Evolutionary conservation across 768 basidiomycete genomes (phyloP).

Genomic region (Lactarius quietus): DNA sequence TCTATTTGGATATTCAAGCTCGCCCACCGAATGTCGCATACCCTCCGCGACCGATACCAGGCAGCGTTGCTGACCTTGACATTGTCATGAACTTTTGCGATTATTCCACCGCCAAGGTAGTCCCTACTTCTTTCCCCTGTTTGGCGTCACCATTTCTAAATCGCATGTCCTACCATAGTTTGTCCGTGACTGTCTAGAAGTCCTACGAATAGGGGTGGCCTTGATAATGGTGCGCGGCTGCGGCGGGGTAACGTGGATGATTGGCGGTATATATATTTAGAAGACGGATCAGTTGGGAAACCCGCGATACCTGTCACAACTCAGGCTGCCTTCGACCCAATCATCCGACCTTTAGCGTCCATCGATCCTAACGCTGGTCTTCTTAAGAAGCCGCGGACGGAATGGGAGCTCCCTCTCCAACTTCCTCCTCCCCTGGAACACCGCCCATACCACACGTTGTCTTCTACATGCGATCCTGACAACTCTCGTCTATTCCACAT

Average conservation of each 20-base stretch:
- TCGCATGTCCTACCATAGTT: conserved; percentile 47
- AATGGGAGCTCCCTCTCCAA: conserved; percentile 55
- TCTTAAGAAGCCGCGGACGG: conserved; percentile 52
- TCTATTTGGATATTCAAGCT: conserved; percentile 69
- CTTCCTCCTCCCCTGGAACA: conserved; percentile 53
- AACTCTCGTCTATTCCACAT: conserved; percentile 93
- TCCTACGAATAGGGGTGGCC: conserved; percentile 87
- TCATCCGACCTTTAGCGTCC: conserved; percentile 28
- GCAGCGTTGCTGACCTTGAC: conserved; percentile 87
- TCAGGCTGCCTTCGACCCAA: conserved; percentile 30
- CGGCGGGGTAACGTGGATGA: conserved; percentile 73
- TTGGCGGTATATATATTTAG: conserved; percentile 88
- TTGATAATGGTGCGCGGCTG: conserved; percentile 76
- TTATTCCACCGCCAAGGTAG: conserved; percentile 74
- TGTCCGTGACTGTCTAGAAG: conserved; percentile 96
- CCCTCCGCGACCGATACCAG: conserved; percentile 82
- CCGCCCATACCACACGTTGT: conserved; percentile 52
- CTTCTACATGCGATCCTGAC: conserved; percentile 73
- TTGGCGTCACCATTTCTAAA: conserved; percentile 14
- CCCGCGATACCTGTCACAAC: conserved; percentile 35
- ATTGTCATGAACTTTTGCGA: conserved; percentile 91
- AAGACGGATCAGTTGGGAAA: conserved; percentile 46
- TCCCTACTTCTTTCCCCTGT: not conserved
- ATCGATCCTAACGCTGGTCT: conserved; percentile 53
- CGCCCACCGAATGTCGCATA: conserved; percentile 66